Conservation (phyloP, 2,329 filamentous ascomycete species). For the Zymoseptoria passerinii region DNA sequence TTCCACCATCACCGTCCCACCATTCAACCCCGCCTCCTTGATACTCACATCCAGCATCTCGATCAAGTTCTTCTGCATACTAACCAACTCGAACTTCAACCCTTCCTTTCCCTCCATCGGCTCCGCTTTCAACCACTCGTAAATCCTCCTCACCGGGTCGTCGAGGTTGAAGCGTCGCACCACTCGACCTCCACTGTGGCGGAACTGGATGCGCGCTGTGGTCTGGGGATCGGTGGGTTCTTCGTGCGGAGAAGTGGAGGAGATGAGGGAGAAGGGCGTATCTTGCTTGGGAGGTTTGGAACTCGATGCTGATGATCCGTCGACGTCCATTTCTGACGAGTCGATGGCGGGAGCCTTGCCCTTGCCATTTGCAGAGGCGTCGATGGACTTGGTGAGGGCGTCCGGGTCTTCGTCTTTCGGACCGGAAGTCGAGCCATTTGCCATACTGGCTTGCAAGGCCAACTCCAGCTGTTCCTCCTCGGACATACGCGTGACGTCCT, state of each 20-base stretch:
- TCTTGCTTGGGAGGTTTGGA: constrained; percentile 10
- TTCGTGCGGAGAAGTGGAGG: constrained; percentile 61
- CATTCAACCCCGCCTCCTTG: constrained; percentile 75
- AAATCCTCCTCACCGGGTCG: constrained; percentile 74
- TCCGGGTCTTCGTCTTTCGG: constrained; percentile 71
- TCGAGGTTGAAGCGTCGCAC: constrained; percentile 74
- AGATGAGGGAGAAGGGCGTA: constrained; percentile 59
- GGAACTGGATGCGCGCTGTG: constrained; percentile 86
- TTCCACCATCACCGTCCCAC: constrained; percentile 92
- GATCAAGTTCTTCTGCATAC: constrained; percentile 79
- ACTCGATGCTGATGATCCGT: constrained; percentile 15
- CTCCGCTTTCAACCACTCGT: constrained; percentile 92
- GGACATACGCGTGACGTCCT: constrained; percentile 80
- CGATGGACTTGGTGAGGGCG: constrained; percentile 59
- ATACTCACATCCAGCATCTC: constrained; percentile 63
- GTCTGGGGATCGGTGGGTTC: constrained; percentile 62
- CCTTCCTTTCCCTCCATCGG: constrained; percentile 73
- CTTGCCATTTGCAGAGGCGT: constrained; percentile 40
- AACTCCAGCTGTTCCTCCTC: constrained; percentile 97
- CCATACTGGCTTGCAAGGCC: constrained; percentile 82
- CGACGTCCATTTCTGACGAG: constrained; percentile 21
- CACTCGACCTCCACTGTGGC: constrained; percentile 72
- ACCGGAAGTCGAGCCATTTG: constrained; percentile 40
- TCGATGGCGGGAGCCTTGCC: constrained; percentile 43
- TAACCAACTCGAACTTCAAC: constrained; percentile 76